Evolutionary conservation across 495 filamentous ascomycete genomes (phyloP), one percentile per base, ranked within the genome.

Genomic region (Annulohypoxylon nitens): DNA sequence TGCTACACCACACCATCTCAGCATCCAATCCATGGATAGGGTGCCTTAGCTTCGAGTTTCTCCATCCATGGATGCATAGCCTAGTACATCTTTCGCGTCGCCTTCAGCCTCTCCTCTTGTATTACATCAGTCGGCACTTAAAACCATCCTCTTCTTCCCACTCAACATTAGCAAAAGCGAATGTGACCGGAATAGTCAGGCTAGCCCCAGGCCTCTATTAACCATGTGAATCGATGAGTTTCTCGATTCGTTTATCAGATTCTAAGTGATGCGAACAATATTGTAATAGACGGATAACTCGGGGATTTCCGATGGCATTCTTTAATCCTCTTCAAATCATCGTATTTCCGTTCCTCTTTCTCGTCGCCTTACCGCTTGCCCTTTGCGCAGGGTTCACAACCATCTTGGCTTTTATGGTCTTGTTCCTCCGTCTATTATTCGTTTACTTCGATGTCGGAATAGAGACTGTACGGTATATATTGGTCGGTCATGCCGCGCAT

Each of bases 321-420:
- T 77, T 83, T 67, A 86, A 78, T 48, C 81, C 85, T 26, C 76
- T 86, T 33, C 84, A 88, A 65, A 73, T 90, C 26, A 63, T 93
- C 12, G 81, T 88, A 20, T 84, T 93, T 16, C 91, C 90, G 2
- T 72, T 92, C 57, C 80, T 95, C 62, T 81, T 89, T 72, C 58
- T 92, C 64, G 80, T 92, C 74, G 90, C 91, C 11, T 80, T 94
- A 20, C 92, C 93, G 1, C 85, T 95, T 63, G 82, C 88, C 62
- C 74, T 92, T 59, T 88, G 92, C 59, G 93, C 93, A 58, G 86
- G 84, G 67, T 74, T 93, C 64, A 95, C 93, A 37, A 89, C 91
- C 39, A 83, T 84, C 16, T 67, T 94, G 50, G 91, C 93, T 39
- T 84, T 92, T 58, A 81, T 87, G 9, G 83, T 91, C 4, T 85